Evolutionary conservation across 345 rosid genomes (phyloP).

Genomic region (Salix arbutifolia): DNA sequence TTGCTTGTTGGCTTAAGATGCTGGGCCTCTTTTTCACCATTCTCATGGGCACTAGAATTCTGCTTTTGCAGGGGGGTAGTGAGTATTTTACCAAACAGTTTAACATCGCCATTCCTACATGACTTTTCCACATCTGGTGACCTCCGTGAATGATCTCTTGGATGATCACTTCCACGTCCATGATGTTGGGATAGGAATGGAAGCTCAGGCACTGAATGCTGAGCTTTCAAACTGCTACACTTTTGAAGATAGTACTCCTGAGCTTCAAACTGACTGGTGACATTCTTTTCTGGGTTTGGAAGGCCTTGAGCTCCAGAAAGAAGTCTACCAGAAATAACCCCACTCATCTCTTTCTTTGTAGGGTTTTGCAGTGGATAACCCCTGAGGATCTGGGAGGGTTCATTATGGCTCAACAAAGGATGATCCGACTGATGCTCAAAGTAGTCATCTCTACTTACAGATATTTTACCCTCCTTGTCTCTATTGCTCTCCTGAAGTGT

Average conservation of each 20-base stretch:
- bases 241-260: constrained; percentile 51
- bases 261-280: constrained; percentile 13
- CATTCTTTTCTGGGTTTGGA: constrained; percentile 25
- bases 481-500: constrained; percentile 18
- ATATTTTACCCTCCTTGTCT: constrained; percentile 12
- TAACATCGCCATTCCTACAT: constrained; percentile 63
- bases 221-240: constrained; percentile 38
- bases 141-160: constrained; percentile 37
- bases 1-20: constrained; percentile 30
- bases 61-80: constrained; percentile 35
- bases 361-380: constrained; percentile 41
- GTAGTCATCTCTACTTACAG: constrained; percentile 29
- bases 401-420: constrained; percentile 24
- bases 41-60: constrained; percentile 25
- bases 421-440: constrained; percentile 28
- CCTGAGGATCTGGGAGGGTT: constrained; percentile 37
- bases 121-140: constrained; percentile 47
- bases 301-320: constrained; percentile 36
- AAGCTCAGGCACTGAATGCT: constrained; percentile 35
- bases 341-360: constrained; percentile 43
- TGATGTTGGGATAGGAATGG: constrained; percentile 26
- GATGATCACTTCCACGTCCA: constrained; percentile 35
- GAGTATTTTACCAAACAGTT: constrained; percentile 79
- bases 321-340: constrained; percentile 34
- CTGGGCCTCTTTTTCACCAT: constrained; percentile 34